Percentiles rank a stretch among this genome's conserved stretches.
Conservation (phyloP, 1,139 yeast species). For the Zygosaccharomyces pseudobailii region DNA sequence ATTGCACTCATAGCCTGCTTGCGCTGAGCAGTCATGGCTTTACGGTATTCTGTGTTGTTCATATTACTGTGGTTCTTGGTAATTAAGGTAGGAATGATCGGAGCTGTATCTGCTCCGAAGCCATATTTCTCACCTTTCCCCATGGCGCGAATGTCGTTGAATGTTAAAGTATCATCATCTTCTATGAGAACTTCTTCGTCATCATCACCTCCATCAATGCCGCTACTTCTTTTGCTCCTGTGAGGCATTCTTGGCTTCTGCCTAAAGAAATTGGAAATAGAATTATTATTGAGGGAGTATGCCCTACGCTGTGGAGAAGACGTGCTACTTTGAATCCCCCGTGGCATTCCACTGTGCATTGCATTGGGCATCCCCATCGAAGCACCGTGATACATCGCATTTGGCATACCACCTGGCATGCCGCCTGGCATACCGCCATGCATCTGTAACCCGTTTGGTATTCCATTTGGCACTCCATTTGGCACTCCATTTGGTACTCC, state of each 20-base stretch:
- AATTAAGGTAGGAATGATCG: slow-evolving; percentile 63
- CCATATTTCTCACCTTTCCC: slow-evolving; percentile 55
- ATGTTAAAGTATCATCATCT: slow-evolving; percentile 46
- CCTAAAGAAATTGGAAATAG: slow-evolving; percentile 25
- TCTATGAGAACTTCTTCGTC: slow-evolving; percentile 54
- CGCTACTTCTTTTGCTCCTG: slow-evolving; percentile 13
- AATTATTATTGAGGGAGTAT: slow-evolving; percentile 23
- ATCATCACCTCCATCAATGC: slow-evolving; percentile 19
- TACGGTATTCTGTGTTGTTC: slow-evolving; percentile 58
- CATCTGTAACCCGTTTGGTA: neutral
- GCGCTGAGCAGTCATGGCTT: slow-evolving; percentile 63
- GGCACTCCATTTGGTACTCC: neutral
- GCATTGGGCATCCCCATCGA: neutral
- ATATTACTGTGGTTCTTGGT: slow-evolving; percentile 32
- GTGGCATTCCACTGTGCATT: neutral
- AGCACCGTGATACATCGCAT: neutral
- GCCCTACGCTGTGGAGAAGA: slow-evolving; percentile 13
- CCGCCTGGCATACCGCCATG: neutral
- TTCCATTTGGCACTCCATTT: neutral
- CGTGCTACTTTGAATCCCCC: neutral
- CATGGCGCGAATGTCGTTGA: slow-evolving; percentile 58
- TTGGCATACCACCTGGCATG: neutral
- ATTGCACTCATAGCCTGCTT: slow-evolving; percentile 50
- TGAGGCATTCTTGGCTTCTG: slow-evolving; percentile 15
- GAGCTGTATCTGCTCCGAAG: slow-evolving; percentile 53